Evolutionary conservation across 2,329 filamentous ascomycete species (phyloP), one percentile per base, ranked within the genome.

Genomic region (Magnaporthales sp.): DNA sequence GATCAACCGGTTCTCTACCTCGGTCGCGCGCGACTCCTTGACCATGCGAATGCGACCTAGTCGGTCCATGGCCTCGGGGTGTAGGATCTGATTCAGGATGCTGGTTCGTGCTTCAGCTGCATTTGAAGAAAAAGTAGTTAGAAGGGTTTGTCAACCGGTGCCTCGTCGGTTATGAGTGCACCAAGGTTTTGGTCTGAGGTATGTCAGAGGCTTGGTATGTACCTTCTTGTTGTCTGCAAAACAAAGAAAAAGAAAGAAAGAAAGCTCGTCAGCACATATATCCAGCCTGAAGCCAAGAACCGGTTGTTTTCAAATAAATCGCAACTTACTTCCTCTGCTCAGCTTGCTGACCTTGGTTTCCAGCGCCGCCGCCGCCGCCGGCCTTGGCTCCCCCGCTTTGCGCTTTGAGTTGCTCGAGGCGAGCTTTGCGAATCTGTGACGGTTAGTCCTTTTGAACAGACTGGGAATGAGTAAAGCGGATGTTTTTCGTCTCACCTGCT

Each of bases 31-130:
- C 72, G 90, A 89, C 76, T 93, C 92, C 80, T 98, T 98, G 75
- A 99, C 95, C 68, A 99, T 88, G 38, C 94, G 90, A 80, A 99
- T 98, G 71, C 95, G 92, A 67, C 92, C 92, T 1, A 99, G 86
- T 15, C 95, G 91, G 80, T 99, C 95, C 68, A 92, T 91, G 22
- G 95, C 95, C 75, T 94, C 92, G 71, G 95, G 95, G 73, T 93
- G 89, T 69, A 99, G 91, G 81, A 99, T 98, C 79, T 98, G 95
- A 72, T 86, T 86, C 69, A 99, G 89, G 72, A 97, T 90, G 68
- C 86, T 84, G 73, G 88, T 82, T 68, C 92, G 90, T 54, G 90
- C 89, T 76, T 94, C 91, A 70, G 86, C 84, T 84, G 71, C 67
- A 38, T 38, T 19, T 22, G 30, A 62, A 46, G 30, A 24, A 46